These are phyloP conservation scores for Ogataea nonfermentans DNA, from an alignment of 805 yeast genomes.

Conservation along the genomic window DNA sequence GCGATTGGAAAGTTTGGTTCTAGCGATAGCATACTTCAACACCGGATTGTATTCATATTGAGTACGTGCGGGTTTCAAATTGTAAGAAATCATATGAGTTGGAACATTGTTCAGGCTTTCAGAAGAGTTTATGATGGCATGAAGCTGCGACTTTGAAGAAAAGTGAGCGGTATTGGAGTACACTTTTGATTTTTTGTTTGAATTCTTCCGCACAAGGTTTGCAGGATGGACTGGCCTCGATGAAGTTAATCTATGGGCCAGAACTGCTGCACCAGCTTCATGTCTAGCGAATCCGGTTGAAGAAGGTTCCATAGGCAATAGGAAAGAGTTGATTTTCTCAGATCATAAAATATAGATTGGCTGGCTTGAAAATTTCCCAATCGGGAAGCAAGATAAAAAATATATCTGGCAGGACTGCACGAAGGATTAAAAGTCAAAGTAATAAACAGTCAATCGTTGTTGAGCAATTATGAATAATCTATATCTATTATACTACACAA, in stretches of 20 bases:
- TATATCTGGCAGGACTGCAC: neutral
- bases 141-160: conserved; percentile 6
- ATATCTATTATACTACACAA: conserved; percentile 26
- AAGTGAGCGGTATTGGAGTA: conserved; percentile 3
- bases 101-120: conserved; percentile 19
- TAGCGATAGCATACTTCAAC: conserved; percentile 21
- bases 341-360: conserved; percentile 7
- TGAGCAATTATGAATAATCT: too few relatives aligned
- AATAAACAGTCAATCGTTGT: too few relatives aligned
- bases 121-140: conserved; percentile 15
- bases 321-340: neutral
- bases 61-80: conserved; percentile 12
- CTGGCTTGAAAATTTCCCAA: conserved; percentile 16
- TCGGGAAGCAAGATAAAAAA: conserved; percentile 10
- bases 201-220: conserved; percentile 5
- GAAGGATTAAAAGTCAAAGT: too few relatives aligned
- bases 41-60: conserved; percentile 24
- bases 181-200: conserved; percentile 1
- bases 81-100: conserved; percentile 20
- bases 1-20: conserved; percentile 9
- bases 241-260: conserved; percentile 2
- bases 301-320: conserved; percentile 2
- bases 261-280: neutral
- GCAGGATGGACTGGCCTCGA: conserved; percentile 2
- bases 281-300: conserved; percentile 6